Evolutionary conservation across 495 filamentous ascomycete genomes (phyloP).

Genomic region (Podospora fimiseda): DNA sequence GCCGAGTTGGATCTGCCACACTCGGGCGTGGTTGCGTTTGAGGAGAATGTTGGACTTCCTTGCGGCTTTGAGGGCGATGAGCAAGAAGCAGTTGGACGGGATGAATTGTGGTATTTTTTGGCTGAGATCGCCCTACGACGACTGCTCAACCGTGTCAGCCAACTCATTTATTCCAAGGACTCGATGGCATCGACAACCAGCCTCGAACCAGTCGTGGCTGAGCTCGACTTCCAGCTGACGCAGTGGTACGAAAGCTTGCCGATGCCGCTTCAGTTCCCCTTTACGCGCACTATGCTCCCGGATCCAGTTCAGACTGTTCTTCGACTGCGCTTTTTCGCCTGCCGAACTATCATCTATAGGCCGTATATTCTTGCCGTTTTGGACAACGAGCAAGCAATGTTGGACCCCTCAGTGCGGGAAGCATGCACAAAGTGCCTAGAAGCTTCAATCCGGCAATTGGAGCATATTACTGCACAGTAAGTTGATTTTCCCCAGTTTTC

Average conservation of each 20-base stretch:
- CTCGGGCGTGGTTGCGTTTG: slow-evolving; percentile 72
- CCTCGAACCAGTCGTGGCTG: slow-evolving; percentile 67
- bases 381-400: slow-evolving; percentile 64
- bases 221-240: slow-evolving; percentile 73
- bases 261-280: slow-evolving; percentile 66
- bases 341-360: slow-evolving; percentile 77
- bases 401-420: slow-evolving; percentile 64
- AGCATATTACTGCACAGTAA: slow-evolving; percentile 71
- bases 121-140: slow-evolving; percentile 73
- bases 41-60: slow-evolving; percentile 72
- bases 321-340: slow-evolving; percentile 72
- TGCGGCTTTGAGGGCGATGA: slow-evolving; percentile 67
- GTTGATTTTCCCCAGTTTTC: slow-evolving; percentile 24
- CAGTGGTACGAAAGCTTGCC: slow-evolving; percentile 81
- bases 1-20: slow-evolving; percentile 77
- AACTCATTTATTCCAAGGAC: slow-evolving; percentile 74
- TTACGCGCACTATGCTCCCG: slow-evolving; percentile 53
- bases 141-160: slow-evolving; percentile 70
- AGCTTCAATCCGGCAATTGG: slow-evolving; percentile 70
- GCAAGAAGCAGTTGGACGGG: slow-evolving; percentile 56
- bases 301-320: slow-evolving; percentile 75
- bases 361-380: slow-evolving; percentile 76
- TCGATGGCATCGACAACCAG: slow-evolving; percentile 60
- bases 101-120: slow-evolving; percentile 79
- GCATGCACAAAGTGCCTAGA: slow-evolving; percentile 77